Percentiles rank a stretch among this genome's conserved stretches.
Evolutionary conservation across 441 rosid species (phyloP).

Genomic region (Sinapis alba): DNA sequence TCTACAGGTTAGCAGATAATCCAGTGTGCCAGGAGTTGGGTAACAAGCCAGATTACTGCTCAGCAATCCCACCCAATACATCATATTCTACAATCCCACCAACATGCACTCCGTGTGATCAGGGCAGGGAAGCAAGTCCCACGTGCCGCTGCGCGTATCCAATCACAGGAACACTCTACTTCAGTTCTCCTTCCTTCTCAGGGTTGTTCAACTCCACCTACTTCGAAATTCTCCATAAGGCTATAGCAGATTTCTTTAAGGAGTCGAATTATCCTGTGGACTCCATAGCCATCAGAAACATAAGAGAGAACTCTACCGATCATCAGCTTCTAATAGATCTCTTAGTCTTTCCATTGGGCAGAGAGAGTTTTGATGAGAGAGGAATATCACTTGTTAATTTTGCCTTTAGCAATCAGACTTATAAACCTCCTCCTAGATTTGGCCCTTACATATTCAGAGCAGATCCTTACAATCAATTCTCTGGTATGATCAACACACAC

Average conservation of each 20-base stretch:
- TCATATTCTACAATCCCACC: constrained; percentile 41
- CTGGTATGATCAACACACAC: constrained; percentile 42
- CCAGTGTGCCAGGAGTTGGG: constrained; percentile 58
- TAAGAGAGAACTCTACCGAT: constrained; percentile 41
- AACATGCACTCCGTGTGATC: constrained; percentile 48
- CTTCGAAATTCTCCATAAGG: constrained; percentile 37
- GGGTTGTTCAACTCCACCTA: constrained; percentile 39
- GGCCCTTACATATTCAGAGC: constrained; percentile 62
- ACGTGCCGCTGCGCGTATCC: constrained; percentile 56
- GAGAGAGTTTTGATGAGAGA: constrained; percentile 41
- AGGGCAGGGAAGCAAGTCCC: constrained; percentile 52
- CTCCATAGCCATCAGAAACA: constrained; percentile 56
- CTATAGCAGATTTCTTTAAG: not conserved
- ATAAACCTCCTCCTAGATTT: constrained; percentile 51
- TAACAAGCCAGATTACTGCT: constrained; percentile 42
- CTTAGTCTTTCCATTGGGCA: constrained; percentile 53
- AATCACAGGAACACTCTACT: constrained; percentile 52
- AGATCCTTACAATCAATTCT: constrained; percentile 30
- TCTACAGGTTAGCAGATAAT: constrained; percentile 58
- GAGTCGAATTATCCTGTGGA: constrained; percentile 47
- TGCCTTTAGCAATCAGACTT: constrained; percentile 56
- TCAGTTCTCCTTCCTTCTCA: constrained; percentile 73
- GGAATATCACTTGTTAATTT: constrained; percentile 43
- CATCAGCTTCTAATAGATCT: constrained; percentile 49
- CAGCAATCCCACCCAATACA: constrained; percentile 13